phyloP scores from a whole-genome alignment of 2,329 filamentous ascomycete genomes.

The Lachnellula subtilissima region DNA sequence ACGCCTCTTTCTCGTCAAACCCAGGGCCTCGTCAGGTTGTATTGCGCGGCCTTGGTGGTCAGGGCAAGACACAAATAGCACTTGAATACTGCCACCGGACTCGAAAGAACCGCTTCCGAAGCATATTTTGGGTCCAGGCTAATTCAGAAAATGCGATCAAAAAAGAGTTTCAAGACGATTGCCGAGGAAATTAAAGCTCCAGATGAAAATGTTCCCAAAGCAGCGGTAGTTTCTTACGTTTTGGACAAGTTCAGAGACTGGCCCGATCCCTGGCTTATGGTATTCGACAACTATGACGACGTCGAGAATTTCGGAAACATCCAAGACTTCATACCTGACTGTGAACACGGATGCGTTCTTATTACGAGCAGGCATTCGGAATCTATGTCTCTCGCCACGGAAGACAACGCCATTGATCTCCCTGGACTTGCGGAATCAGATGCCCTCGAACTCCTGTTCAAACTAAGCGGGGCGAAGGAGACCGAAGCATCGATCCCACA shows the following conservation, averaged over 20 bases:
- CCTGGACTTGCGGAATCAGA: constrained; percentile 9
- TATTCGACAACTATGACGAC: constrained; percentile 26
- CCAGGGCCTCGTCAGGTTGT: constrained; percentile 12
- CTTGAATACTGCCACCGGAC: constrained; percentile 18
- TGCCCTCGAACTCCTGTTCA: constrained; percentile 13
- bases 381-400: not conserved
- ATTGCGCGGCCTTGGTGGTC: constrained; percentile 18
- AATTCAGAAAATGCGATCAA: constrained; percentile 11
- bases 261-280: constrained; percentile 17
- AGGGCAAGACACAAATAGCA: constrained; percentile 24
- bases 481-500: not conserved
- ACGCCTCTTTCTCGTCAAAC: constrained; percentile 2
- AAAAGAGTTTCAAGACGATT: constrained; percentile 13
- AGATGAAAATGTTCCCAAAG: not conserved
- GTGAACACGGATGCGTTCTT: constrained; percentile 11
- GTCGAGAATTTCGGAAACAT: constrained; percentile 8
- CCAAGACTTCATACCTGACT: constrained; percentile 12
- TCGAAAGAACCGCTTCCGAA: constrained; percentile 2
- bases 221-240: constrained; percentile 1
- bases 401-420: constrained; percentile 8
- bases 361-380: constrained; percentile 17
- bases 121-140: constrained; percentile 21
- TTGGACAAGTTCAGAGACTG: constrained; percentile 6
- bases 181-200: constrained; percentile 3
- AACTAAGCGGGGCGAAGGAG: not conserved